These are phyloP conservation scores for Rutstroemia sydowiana DNA, from an alignment of 2,329 filamentous ascomycete genomes.

Conservation along the genomic window DNA sequence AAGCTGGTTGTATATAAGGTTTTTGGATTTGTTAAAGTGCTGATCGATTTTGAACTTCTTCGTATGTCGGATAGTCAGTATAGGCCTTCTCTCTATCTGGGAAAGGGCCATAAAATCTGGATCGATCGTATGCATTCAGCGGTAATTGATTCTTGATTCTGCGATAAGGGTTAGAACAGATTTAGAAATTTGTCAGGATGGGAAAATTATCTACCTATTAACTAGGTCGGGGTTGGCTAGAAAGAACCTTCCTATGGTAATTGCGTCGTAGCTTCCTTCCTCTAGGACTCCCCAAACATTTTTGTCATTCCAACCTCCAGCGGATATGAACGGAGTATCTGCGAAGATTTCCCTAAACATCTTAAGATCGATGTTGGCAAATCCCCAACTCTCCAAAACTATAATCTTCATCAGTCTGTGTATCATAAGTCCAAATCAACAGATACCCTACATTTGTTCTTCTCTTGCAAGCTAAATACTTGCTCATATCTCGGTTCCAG, in stretches of 20 bases:
- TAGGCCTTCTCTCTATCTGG: conserved; percentile 31
- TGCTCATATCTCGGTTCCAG: conserved; percentile 48
- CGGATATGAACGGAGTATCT: conserved; percentile 46
- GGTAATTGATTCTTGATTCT: conserved; percentile 35
- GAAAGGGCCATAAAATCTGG: conserved; percentile 38
- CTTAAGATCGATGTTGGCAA: conserved; percentile 38
- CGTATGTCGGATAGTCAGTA: conserved; percentile 31
- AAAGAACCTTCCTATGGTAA: conserved; percentile 42
- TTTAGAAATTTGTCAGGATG: background rate
- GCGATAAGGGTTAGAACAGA: background rate
- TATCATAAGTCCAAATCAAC: background rate
- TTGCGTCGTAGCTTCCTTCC: conserved; percentile 38
- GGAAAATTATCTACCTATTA: conserved; percentile 20
- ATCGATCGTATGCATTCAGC: conserved; percentile 37
- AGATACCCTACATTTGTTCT: conserved; percentile 33
- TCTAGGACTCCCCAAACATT: conserved; percentile 44
- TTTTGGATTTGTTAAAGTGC: no score
- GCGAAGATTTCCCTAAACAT: conserved; percentile 44
- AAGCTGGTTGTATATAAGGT: no score
- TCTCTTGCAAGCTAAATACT: conserved; percentile 41
- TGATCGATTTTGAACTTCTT: background rate
- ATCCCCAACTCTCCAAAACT: conserved; percentile 40
- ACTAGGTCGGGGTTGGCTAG: conserved; percentile 43
- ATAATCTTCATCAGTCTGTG: background rate
- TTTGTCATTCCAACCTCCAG: conserved; percentile 45